Evolutionary conservation across 1,284 basidiomycete genomes (phyloP).

Genomic region (Peniophora sp.): DNA sequence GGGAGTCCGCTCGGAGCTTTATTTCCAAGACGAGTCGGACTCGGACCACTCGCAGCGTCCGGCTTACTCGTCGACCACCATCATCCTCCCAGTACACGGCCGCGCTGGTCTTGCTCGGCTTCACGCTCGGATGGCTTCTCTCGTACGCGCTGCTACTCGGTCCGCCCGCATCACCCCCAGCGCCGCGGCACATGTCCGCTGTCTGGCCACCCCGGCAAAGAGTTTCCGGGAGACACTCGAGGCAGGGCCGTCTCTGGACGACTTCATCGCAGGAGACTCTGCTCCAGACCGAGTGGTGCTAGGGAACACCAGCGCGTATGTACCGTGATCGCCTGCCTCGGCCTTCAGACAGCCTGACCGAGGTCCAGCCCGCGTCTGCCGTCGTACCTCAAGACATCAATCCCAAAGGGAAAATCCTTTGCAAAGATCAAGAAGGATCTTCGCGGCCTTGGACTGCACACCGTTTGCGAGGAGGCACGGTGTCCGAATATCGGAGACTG

Average conservation of each 20-base stretch:
- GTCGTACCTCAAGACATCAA: slow-evolving; percentile 87
- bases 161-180: slow-evolving; percentile 8
- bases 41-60: not conserved
- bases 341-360: not conserved
- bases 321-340: slow-evolving; percentile 5
- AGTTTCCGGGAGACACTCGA: slow-evolving; percentile 54
- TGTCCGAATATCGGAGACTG: slow-evolving; percentile 99
- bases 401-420: slow-evolving; percentile 86
- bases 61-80: not conserved
- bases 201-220: slow-evolving; percentile 45
- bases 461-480: slow-evolving; percentile 97
- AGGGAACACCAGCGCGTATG: slow-evolving; percentile 73
- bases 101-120: too few relatives aligned
- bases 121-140: slow-evolving; percentile 5
- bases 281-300: slow-evolving; percentile 59
- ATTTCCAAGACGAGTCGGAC: slow-evolving; percentile 1
- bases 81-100: not conserved
- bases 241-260: slow-evolving; percentile 74
- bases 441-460: slow-evolving; percentile 85
- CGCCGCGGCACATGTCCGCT: slow-evolving; percentile 23
- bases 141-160: slow-evolving; percentile 12
- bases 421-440: slow-evolving; percentile 94
- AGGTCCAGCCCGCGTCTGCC: slow-evolving; percentile 76
- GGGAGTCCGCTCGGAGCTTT: not conserved
- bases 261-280: slow-evolving; percentile 69